Evolutionary conservation across 805 yeast genomes (phyloP).

Genomic region (Candida parachauliodes): DNA sequence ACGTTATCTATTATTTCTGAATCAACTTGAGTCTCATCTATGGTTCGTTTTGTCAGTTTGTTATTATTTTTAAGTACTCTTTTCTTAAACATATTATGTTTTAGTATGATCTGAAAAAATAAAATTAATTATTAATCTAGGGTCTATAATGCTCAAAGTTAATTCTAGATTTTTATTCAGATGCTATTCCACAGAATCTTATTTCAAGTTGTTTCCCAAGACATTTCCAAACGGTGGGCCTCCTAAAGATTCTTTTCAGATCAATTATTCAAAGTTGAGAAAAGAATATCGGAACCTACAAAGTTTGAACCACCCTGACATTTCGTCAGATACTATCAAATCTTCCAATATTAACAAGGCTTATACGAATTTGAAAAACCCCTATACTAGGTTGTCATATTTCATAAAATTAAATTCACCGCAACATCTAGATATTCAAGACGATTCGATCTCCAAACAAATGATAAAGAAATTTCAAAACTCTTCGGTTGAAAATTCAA

Average conservation of each 20-base stretch:
- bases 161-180: neutral
- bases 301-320: slow-evolving; percentile 79
- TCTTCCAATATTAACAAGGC: slow-evolving; percentile 68
- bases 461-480: slow-evolving; percentile 41
- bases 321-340: slow-evolving; percentile 38
- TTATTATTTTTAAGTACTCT: slow-evolving; percentile 15
- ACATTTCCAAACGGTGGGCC: slow-evolving; percentile 68
- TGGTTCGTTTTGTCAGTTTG: neutral
- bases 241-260: slow-evolving; percentile 52
- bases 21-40: slow-evolving; percentile 1
- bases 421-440: slow-evolving; percentile 45
- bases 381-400: slow-evolving; percentile 55
- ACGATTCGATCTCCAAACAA: slow-evolving; percentile 51
- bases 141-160: neutral
- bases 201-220: slow-evolving; percentile 69
- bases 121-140: too few species aligned
- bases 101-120: neutral
- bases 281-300: slow-evolving; percentile 76
- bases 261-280: slow-evolving; percentile 56
- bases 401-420: slow-evolving; percentile 33
- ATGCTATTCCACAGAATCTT: slow-evolving; percentile 19
- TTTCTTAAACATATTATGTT: slow-evolving; percentile 22
- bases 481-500: slow-evolving; percentile 25
- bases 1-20: neutral
- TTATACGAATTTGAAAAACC: slow-evolving; percentile 65